Base-by-base conservation (phyloP, 257 asterid genomes). In the Przewalskia tangutica region DNA sequence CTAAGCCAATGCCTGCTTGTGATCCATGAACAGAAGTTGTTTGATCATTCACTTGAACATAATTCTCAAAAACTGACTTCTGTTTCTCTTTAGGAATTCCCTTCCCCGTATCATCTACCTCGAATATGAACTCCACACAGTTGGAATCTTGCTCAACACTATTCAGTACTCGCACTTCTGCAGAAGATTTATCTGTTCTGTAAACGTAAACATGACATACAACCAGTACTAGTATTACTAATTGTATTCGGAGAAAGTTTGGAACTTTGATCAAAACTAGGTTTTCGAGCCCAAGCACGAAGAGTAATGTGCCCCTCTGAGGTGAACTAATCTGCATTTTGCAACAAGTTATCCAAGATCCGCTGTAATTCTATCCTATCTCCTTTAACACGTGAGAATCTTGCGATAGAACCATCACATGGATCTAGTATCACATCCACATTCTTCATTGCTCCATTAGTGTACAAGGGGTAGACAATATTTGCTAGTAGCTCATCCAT, bases 311-410 rank as follows among this genome's bases (percentile, higher is more conserved):
- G 87, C 8, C 98, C 99, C 5, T 88, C 90, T 17, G 86, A 79
- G 10, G 99, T 95, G 80, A 92, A 95, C 34, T 95, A 93, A 60
- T 90, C 91, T 6, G 99, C 98, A 81, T 93, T 95, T 56, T 91
- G 93, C 80, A 92, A 51, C 77, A 95, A 83, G 88, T 93, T 92
- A 85, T 85, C 81, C 82, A 95, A 60, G 20, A 95, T 88, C 85
- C 92, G 98, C 51, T 91, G 91, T 8, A 93, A 86, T 51, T 91
- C 94, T 11, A 90, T 88, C 1, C 89, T 63, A 38, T 95, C 99
- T 14, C 97, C 99, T 84, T 51, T 91, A 23, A 88, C 95, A 38
- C 50, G 58, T 75, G 87, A 81, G 11, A 10, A 77, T 78, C 83
- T 88, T 3, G 65, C 42, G 46, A 91, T 8, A n/a, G 94, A 90